Base-by-base conservation (phyloP, 2,329 filamentous ascomycete species). In the Pyricularia sp. region DNA sequence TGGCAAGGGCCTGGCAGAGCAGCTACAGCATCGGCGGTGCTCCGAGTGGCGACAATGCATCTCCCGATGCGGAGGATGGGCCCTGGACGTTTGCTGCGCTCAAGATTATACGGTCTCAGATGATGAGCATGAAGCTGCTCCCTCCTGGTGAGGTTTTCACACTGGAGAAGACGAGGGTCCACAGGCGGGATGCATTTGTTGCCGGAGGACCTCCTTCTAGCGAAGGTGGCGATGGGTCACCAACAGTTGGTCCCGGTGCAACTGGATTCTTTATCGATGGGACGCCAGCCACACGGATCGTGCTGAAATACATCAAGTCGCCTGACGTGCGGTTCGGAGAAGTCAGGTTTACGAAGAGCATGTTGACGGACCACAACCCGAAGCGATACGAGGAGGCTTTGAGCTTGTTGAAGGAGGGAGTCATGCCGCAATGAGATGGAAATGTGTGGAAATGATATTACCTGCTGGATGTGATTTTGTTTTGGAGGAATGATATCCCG, bases 101-200 rank as follows among this genome's bases (percentile, higher is more conserved):
- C 6, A 85, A 87, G 70, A 82, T 82, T 0, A 75, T 93, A 19
- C 81, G 89, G 2, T 83, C 83, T 3, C 84, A 81, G 69, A 90
- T 92, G 86, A 80, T 83, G 67, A 87, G 83, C 63, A 78, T 82
- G 35, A 91, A 91, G 71, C 79, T 93, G 2, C 76, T 91, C 61
- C 89, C 89, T 1, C 89, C 89, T 0, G 89, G 89, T 0, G 89
- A 93, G 72, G 87, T 92, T 0, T 91, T 92, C 70, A 78, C 86
- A 2, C 81, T 92, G 2, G 88, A 91, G 75, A 87, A 82, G 28
- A 85, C 85, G 71, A 80, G 81, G 9, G 88, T 90, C 4, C 76
- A 91, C 66, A 81, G 88, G 68, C 78, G 88, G 13, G 85, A 89
- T 70, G 85, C 87, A 0, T 88, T 89, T 59, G 70, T 82, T 70